Conservation (phyloP, 345 rosid genomes). For the Salix caprea region DNA sequence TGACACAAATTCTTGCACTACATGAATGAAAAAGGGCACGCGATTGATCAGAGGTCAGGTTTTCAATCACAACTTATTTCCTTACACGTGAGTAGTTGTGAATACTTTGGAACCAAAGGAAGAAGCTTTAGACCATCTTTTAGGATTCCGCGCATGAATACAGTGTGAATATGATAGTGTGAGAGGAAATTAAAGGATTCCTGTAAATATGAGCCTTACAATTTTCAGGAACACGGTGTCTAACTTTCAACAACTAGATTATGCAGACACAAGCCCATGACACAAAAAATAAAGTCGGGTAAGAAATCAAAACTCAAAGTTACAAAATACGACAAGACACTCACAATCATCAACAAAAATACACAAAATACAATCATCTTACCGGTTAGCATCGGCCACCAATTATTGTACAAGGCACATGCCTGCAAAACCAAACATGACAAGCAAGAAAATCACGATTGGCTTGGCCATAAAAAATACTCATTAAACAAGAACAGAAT, state of each 20-base stretch:
- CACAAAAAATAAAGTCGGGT: too few species aligned
- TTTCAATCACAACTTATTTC: not conserved
- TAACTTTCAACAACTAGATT: not conserved
- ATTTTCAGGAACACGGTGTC: not conserved
- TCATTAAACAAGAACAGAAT: not conserved
- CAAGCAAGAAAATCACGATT: not conserved
- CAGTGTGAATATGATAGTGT: not conserved
- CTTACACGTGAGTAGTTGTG: not conserved
- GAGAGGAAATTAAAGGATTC: not conserved
- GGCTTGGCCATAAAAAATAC: not conserved
- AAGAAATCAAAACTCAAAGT: not conserved
- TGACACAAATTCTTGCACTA: not conserved
- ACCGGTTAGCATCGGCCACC: slow-evolving; percentile 97
- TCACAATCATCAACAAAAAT: not conserved
- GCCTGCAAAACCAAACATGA: slow-evolving; percentile 51
- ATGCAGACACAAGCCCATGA: not conserved
- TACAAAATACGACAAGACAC: not conserved
- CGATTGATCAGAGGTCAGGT: not conserved
- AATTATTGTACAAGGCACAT: slow-evolving; percentile 82
- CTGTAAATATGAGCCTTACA: not conserved
- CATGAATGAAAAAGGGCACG: not conserved
- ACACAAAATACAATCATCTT: not conserved
- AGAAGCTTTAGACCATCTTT: not conserved
- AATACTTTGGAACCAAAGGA: not conserved
- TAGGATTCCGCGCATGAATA: not conserved